These are phyloP conservation scores for Monosporozyma siamensis DNA, from an alignment of 805 yeast genomes.

Conservation along the genomic window DNA sequence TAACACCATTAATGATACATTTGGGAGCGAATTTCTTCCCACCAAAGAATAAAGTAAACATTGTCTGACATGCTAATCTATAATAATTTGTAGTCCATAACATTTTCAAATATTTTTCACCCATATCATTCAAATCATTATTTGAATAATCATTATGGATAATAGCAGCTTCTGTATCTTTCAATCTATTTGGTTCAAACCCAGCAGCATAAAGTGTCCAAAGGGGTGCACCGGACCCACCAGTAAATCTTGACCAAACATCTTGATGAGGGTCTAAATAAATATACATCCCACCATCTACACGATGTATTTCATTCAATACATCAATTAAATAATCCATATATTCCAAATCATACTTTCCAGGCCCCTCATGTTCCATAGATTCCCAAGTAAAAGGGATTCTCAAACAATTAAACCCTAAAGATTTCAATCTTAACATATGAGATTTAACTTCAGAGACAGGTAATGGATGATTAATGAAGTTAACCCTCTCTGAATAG, in stretches of 20 bases:
- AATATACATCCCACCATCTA: conserved; percentile 63
- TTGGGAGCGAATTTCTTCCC: conserved; percentile 73
- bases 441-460: conserved; percentile 64
- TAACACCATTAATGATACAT: conserved; percentile 56
- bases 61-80: conserved; percentile 62
- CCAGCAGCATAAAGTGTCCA: conserved; percentile 93
- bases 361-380: conserved; percentile 82
- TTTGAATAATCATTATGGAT: conserved; percentile 49
- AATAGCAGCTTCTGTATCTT: conserved; percentile 68
- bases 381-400: conserved; percentile 88
- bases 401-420: conserved; percentile 77
- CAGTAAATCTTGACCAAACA: conserved; percentile 81
- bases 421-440: conserved; percentile 55
- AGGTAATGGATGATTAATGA: conserved; percentile 75
- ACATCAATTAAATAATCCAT: conserved; percentile 60
- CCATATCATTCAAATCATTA: conserved; percentile 33
- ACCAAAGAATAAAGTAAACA: conserved; percentile 80
- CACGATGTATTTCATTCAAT: conserved; percentile 43
- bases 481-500: conserved; percentile 71
- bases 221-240: conserved; percentile 90
- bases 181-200: conserved; percentile 64
- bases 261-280: conserved; percentile 89
- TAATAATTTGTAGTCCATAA: conserved; percentile 85
- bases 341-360: conserved; percentile 66
- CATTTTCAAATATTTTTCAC: conserved; percentile 64